phyloP scores from a whole-genome alignment of 1,284 basidiomycete genomes.

The Taiwanofungus camphoratus region DNA sequence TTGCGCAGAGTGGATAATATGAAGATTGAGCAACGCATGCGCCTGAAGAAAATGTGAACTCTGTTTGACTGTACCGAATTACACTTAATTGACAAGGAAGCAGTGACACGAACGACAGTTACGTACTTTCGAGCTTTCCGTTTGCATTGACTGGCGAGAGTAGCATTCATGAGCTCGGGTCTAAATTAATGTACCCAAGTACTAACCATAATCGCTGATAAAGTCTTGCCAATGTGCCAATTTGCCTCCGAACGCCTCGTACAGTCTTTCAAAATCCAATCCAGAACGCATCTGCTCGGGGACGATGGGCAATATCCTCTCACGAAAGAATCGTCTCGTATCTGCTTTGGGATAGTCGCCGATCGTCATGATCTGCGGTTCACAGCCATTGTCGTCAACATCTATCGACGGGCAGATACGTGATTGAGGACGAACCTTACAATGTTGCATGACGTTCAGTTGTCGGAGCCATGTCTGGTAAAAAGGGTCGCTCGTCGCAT shows the following conservation, averaged over 20 bases:
- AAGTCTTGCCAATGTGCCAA: conserved; percentile 77
- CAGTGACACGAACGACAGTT: conserved; percentile 1
- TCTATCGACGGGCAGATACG: not conserved
- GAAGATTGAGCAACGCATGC: conserved; percentile 65
- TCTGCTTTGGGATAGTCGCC: conserved; percentile 73
- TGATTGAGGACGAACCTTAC: conserved; percentile 44
- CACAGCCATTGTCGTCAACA: not conserved
- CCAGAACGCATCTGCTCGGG: conserved; percentile 47
- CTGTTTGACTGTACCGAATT: conserved; percentile 52
- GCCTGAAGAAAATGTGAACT: conserved; percentile 76
- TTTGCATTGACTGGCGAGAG: conserved; percentile 27
- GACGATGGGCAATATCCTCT: conserved; percentile 54
- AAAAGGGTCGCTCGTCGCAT: conserved; percentile 80
- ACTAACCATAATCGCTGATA: conserved; percentile 58
- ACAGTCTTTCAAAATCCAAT: conserved; percentile 67
- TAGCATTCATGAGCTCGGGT: not conserved
- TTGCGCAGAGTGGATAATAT: conserved; percentile 71
- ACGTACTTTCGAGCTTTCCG: conserved; percentile 37
- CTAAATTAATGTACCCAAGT: not conserved
- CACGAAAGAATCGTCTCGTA: conserved; percentile 57
- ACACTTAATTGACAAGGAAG: not conserved
- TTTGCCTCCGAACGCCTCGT: conserved; percentile 77
- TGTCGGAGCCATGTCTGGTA: conserved; percentile 78
- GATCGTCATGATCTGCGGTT: conserved; percentile 60
- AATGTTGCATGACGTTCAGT: conserved; percentile 73